Evolutionary conservation across 2,329 filamentous ascomycete genomes (phyloP).

Genomic region (Chrysosporium keratinophilum): DNA sequence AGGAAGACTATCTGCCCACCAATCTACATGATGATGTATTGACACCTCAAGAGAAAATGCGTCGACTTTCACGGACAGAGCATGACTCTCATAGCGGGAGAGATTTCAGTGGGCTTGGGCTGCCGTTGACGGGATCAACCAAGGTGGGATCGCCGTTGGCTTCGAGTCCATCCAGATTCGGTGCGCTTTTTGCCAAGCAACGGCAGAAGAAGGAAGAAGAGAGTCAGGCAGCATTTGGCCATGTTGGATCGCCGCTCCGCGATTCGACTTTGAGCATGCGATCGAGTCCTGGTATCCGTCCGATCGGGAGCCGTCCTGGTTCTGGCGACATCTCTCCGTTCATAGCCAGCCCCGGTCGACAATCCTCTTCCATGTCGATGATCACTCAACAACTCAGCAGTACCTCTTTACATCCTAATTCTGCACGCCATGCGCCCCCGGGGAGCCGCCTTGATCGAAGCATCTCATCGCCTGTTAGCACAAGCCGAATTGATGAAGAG

Average conservation of each 20-base stretch:
- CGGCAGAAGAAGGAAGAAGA: constrained; percentile 44
- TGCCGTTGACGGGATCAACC: constrained; percentile 39
- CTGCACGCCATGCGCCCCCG: constrained; percentile 28
- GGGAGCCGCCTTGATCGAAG: constrained; percentile 35
- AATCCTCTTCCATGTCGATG: constrained; percentile 50
- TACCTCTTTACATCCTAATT: constrained; percentile 35
- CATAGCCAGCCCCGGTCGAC: constrained; percentile 46
- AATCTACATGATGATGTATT: constrained; percentile 54
- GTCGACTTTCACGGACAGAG: constrained; percentile 50
- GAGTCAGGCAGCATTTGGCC: constrained; percentile 43
- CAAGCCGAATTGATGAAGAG: constrained; percentile 41
- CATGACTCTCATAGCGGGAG: constrained; percentile 41
- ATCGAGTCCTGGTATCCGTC: constrained; percentile 42
- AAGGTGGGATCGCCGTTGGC: constrained; percentile 48
- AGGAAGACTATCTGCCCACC: constrained; percentile 78
- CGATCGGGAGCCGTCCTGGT: constrained; percentile 39
- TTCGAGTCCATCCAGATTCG: constrained; percentile 54
- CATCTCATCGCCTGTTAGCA: constrained; percentile 37
- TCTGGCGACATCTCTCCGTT: constrained; percentile 43
- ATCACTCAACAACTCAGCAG: constrained; percentile 48
- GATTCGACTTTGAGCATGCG: constrained; percentile 47
- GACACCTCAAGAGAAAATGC: constrained; percentile 51
- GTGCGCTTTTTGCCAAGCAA: constrained; percentile 47
- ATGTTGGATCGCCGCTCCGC: constrained; percentile 56
- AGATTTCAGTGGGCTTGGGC: constrained; percentile 43